Base-by-base conservation (phyloP, 345 rosid genomes). In the Microthlaspi erraticum region DNA sequence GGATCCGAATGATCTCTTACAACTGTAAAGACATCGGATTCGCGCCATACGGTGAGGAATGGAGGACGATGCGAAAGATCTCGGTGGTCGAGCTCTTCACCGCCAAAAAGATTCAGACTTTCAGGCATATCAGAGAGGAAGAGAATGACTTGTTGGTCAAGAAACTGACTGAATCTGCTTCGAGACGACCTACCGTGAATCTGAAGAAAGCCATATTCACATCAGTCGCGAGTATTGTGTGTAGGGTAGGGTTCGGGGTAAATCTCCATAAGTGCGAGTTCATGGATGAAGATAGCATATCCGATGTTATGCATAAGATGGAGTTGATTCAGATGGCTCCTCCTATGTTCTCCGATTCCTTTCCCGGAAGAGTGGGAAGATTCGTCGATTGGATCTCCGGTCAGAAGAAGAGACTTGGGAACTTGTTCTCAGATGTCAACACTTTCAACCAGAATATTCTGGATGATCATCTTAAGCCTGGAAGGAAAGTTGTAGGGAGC, bases 401-500 rank as follows among this genome's bases (percentile, higher is more conserved):
- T 4, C 49, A 37, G 43, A 19, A 17, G 16, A 69, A 46, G 46
- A 49, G 5, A 55, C 1, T 69, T 3, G 14, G 55, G 5, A 18
- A 46, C 1, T 46, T 31, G 33, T 75, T 54, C 20, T 13, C 23
- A 6, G 70, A 55, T 2, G 26, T 61, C 3, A 54, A 69, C 33
- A 32, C 32, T 23, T 68, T 75, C 51, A 46, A 54, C 16, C 74
- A 75, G 3, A 43, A 68, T 3, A 11, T 69, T 6, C 60, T 76
- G 5, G 79, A 55, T 63, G 60, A 63, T 38, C 79, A 76, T 55
- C 58, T 76, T 1, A 62, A 37, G 19, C 65, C 53, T 38, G 52
- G 26, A 55, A 45, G 79, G 33, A 41, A 0, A 39, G 23, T 13
- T 34, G 5, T 8, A 4, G 64, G 62, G 11, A 36, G 4, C 12